phyloP scores from a whole-genome alignment of 148 eudicot genomes.

The Rhododendron ovatum region DNA sequence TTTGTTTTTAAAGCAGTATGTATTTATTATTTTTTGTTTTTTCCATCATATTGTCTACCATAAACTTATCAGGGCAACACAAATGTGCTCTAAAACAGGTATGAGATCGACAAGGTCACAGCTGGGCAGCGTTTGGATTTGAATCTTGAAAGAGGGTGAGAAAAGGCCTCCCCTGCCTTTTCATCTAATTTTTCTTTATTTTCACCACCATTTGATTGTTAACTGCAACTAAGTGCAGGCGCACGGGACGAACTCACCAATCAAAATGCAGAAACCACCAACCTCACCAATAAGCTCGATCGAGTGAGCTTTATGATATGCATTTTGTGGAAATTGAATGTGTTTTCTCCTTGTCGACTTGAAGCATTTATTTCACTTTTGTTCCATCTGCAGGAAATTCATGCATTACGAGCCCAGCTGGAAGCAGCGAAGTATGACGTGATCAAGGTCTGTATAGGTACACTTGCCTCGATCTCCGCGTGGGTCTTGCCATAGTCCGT shows the following conservation, averaged over 20 bases:
- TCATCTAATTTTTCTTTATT: not conserved
- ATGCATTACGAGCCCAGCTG: slow-evolving; percentile 47
- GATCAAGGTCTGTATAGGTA: slow-evolving; percentile 65
- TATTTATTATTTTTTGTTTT: not conserved
- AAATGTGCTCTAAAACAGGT: slow-evolving; percentile 27
- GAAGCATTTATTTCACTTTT: not conserved
- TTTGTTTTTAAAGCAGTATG: slow-evolving; percentile 14
- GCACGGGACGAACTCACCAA: slow-evolving; percentile 51
- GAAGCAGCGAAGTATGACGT: slow-evolving; percentile 73
- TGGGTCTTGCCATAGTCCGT: slow-evolving; percentile 59
- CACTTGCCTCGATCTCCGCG: slow-evolving; percentile 54
- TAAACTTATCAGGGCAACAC: not conserved
- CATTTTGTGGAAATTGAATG: not conserved
- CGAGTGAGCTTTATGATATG: slow-evolving; percentile 35
- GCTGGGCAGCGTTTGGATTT: slow-evolving; percentile 70
- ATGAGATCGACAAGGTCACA: slow-evolving; percentile 65
- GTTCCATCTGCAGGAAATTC: slow-evolving; percentile 43
- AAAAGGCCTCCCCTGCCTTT: not conserved
- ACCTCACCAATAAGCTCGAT: slow-evolving; percentile 60
- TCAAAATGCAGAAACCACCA: slow-evolving; percentile 54
- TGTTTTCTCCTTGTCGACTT: not conserved
- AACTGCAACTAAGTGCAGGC: slow-evolving; percentile 39
- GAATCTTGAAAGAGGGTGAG: slow-evolving; percentile 67
- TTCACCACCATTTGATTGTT: not conserved
- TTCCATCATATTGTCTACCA: not conserved